These are phyloP conservation scores for Phaffomyces antillensis DNA, from an alignment of 805 yeast genomes.

Conservation along the genomic window DNA sequence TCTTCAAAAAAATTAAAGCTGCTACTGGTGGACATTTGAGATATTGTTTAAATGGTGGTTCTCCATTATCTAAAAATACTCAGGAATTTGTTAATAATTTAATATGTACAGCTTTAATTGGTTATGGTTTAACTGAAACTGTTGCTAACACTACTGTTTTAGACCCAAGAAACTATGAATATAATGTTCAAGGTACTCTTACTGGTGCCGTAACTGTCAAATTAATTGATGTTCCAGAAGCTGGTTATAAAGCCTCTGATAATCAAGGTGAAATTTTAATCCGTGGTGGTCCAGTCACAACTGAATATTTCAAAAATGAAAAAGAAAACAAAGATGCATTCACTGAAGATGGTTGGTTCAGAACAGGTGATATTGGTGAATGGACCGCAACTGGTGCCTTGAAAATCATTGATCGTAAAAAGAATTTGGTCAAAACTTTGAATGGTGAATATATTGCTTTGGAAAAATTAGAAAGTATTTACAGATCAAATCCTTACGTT, in stretches of 20 bases:
- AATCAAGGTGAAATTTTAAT: slow-evolving; percentile 90
- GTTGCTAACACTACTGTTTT: slow-evolving; percentile 78
- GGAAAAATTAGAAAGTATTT: slow-evolving; percentile 87
- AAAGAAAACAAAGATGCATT: slow-evolving; percentile 73
- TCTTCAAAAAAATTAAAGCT: slow-evolving; percentile 82
- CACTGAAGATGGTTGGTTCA: slow-evolving; percentile 80
- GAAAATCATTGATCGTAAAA: slow-evolving; percentile 84
- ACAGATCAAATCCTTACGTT: slow-evolving; percentile 75
- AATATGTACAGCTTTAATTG: slow-evolving; percentile 82
- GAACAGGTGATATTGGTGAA: slow-evolving; percentile 95
- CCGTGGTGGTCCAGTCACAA: slow-evolving; percentile 63
- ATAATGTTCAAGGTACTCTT: slow-evolving; percentile 75
- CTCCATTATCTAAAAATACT: slow-evolving; percentile 76
- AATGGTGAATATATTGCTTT: slow-evolving; percentile 98
- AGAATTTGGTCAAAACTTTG: slow-evolving; percentile 90
- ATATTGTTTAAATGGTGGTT: slow-evolving; percentile 81
- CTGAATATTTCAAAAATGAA: slow-evolving; percentile 76
- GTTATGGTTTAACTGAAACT: slow-evolving; percentile 96
- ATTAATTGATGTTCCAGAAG: slow-evolving; percentile 84
- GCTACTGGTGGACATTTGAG: slow-evolving; percentile 92
- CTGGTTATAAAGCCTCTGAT: slow-evolving; percentile 84
- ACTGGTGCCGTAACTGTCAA: slow-evolving; percentile 81
- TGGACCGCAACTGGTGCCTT: slow-evolving; percentile 80
- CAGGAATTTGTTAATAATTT: slow-evolving; percentile 73
- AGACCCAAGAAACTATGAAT: slow-evolving; percentile 58